Percentiles rank a stretch among this genome's conserved stretches.
These are phyloP conservation scores for Aspergillus bombycis DNA, from an alignment of 2,329 filamentous ascomycete species.

Conservation along the genomic window DNA sequence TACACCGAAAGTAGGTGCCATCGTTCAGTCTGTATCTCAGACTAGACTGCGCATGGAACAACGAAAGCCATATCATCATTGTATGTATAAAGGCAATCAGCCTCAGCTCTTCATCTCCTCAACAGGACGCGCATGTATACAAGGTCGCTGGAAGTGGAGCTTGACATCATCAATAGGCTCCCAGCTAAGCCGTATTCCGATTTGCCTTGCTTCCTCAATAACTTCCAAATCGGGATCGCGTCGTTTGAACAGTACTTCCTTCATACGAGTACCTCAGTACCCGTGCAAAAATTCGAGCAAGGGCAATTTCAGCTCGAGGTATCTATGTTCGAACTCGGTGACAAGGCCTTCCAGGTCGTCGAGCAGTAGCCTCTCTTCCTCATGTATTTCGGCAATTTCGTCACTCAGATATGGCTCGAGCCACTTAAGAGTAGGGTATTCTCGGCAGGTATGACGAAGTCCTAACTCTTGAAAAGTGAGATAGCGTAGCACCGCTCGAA, in stretches of 20 bases:
- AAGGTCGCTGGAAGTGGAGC: background rate
- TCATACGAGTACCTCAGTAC: constrained; percentile 5
- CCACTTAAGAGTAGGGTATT: background rate
- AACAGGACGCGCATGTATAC: background rate
- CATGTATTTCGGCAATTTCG: background rate
- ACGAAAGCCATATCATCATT: background rate
- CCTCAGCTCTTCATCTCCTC: background rate
- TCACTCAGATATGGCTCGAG: background rate
- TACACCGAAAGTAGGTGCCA: no score
- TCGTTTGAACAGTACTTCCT: background rate
- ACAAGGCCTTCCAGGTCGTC: background rate
- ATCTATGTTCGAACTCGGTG: constrained; percentile 3
- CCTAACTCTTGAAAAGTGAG: background rate
- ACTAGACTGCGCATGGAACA: no score
- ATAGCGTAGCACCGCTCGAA: background rate
- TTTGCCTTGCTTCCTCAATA: background rate
- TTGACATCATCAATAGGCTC: background rate
- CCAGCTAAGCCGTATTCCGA: background rate
- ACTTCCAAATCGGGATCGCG: background rate
- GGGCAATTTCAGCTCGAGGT: background rate
- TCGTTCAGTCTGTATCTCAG: no score
- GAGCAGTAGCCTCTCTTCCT: background rate
- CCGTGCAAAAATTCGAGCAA: background rate
- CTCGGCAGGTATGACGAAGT: constrained; percentile 3
- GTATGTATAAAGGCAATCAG: background rate